Evolutionary conservation across 1,139 yeast species (phyloP), one percentile per base, ranked within the genome.

Genomic region (Yamadazyma triangularis): DNA sequence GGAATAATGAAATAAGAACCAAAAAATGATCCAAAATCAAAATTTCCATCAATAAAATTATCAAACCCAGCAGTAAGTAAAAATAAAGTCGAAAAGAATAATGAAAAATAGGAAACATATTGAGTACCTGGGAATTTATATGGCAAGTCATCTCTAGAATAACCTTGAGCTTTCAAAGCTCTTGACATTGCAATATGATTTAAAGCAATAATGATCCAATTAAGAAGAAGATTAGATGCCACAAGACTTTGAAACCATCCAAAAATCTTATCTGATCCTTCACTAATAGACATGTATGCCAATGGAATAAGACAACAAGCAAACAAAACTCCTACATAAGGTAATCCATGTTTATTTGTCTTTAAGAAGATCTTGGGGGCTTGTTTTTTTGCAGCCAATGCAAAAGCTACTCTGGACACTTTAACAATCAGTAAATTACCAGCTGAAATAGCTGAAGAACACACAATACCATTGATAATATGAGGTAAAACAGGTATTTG

Each of bases 341-440:
- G 71, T n/a, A 60, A 50, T 26, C 60, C 52, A 38, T 43, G 59
- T 14, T 68, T 49, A 38, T 60, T 63, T 15, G 54, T 51, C 25
- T 50, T 45, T 15, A 63, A 50, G 33, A 64, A 60, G 13, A 64
- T 24, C 33, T 57, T 59, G 4, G 70, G 71, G 26, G 63, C 51
- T 41, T 54, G 64, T 0, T 65, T 64, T 37, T 64, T 64, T 8
- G 55, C 48, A 16, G 70, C 64, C 41, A 64, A 51, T 10, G 76
- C 67, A 35, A 73, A 71, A 36, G 72, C 56, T 29, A 73, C 62
- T 50, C 79, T 64, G 22, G 76, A 64, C 31, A 74, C 66, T 25
- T 73, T 73, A 40, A 70, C 70, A 24, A 73, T 70, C 13, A 73
- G 61, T 13, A 76, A 68, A 53, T 72, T 72, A 37, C 73, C 73